Evolutionary conservation across 1,284 basidiomycete genomes (phyloP), one percentile per base, ranked within the genome.

Genomic region (Ganoderma resinaceum): DNA sequence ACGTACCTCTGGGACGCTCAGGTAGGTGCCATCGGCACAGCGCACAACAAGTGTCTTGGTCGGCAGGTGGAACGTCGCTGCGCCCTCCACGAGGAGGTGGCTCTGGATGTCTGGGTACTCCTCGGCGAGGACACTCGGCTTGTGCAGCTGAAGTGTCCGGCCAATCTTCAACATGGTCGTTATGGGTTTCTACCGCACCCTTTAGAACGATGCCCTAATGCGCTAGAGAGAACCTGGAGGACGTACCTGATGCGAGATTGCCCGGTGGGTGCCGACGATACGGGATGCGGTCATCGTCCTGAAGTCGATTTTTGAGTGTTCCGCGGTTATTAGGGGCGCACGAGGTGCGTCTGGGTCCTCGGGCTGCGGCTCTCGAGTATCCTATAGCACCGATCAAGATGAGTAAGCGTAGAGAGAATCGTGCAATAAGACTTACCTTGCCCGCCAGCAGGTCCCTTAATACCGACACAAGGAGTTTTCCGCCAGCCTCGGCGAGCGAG

Each of bases 181-280:
- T n/a, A 90, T 76, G 7, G 85, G 82, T 70, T 84, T 83, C 86
- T 84, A 70, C n/a, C 46, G 26, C n/a, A 29, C 12, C 0, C 1
- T 23, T 40, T 7, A 29, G 58, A 16, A 26, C 16, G 62, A 31
- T 14, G 43, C 40, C 18, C 40, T 5, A 60, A 49, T 46, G 20
- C 14, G 31, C 33, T 23, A 75, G 49, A 14, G 65, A 12, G 18
- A n/a, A n/a, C n/a, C n/a, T n/a, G 43, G 37, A 9, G 26, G 14
- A 43, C 79, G 42, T 68, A 92, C 91, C 79, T 95, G 93, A 74
- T 95, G 93, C 14, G 85, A 84, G 53, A 96, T 87, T 0, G 88
- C 95, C n/a, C 90, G 84, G 75, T 91, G 85, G 8, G 88, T 81
- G 42, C 87, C 80, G 1, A 85, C 81, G 20, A 95, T 84, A n/a